A percentile compares a stretch with the other conserved stretches of the same genome.
These are phyloP conservation scores for Meyerozyma athensensis DNA, from an alignment of 1,139 yeast genomes.

Conservation along the genomic window DNA sequence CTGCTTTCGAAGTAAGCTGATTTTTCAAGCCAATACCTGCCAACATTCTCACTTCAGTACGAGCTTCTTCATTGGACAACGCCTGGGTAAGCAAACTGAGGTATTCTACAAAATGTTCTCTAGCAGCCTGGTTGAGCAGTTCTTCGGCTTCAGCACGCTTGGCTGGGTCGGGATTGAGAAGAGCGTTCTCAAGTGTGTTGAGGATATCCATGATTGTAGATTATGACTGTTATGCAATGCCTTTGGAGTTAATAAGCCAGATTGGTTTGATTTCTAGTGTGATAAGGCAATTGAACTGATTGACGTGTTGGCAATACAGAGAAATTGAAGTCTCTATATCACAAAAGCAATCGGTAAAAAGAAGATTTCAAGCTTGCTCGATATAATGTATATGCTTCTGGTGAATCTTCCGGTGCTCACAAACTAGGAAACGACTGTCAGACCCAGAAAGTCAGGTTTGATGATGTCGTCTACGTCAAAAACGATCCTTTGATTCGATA, in stretches of 20 bases:
- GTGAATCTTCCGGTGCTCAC: no score
- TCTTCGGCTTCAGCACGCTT: slow-evolving; percentile 78
- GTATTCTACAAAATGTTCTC: slow-evolving; percentile 70
- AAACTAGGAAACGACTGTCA: background rate
- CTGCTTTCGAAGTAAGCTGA: slow-evolving; percentile 76
- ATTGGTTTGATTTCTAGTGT: background rate
- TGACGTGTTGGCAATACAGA: background rate
- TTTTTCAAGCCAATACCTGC: slow-evolving; percentile 89
- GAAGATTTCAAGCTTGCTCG: background rate
- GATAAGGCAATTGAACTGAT: background rate
- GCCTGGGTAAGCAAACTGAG: slow-evolving; percentile 68
- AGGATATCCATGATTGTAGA: slow-evolving; percentile 55
- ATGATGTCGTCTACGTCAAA: background rate
- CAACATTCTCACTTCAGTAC: slow-evolving; percentile 82
- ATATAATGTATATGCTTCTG: background rate
- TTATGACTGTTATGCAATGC: background rate
- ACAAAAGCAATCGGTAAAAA: slow-evolving; percentile 1
- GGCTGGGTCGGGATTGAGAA: slow-evolving; percentile 59
- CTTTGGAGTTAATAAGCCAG: background rate
- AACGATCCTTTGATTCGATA: background rate
- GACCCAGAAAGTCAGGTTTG: background rate
- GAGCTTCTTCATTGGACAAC: slow-evolving; percentile 60
- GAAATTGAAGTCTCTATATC: background rate
- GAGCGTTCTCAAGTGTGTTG: slow-evolving; percentile 72
- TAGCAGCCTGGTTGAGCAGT: slow-evolving; percentile 68